These are phyloP conservation scores for Mallotus repandus DNA, from an alignment of 441 rosid genomes.

Conservation along the genomic window DNA sequence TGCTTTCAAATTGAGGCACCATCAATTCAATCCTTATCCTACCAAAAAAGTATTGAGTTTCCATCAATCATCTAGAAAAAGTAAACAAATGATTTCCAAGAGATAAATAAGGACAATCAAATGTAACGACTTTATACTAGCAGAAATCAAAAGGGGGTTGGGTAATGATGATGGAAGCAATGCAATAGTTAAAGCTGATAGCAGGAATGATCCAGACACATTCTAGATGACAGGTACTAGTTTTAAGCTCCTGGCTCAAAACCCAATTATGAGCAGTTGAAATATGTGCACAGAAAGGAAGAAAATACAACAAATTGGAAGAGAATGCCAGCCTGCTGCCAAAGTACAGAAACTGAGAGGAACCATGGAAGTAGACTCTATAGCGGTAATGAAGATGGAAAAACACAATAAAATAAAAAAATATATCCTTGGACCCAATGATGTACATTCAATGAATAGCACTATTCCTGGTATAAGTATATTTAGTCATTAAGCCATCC, in stretches of 20 bases:
- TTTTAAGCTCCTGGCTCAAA: neutral
- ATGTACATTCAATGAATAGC: no score
- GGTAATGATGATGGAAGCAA: neutral
- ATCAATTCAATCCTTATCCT: conserved; percentile 53
- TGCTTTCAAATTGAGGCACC: conserved; percentile 23
- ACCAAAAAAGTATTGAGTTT: conserved; percentile 14
- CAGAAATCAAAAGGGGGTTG: neutral
- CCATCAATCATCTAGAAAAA: conserved; percentile 7
- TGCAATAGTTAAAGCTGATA: neutral
- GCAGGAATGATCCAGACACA: neutral
- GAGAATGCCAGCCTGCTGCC: neutral
- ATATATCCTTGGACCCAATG: neutral
- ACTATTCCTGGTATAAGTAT: neutral
- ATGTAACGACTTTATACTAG: neutral
- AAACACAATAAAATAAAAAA: neutral
- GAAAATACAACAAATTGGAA: neutral
- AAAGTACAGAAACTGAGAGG: neutral
- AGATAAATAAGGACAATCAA: neutral
- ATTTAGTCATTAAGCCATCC: neutral
- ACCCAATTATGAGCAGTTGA: neutral
- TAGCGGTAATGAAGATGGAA: neutral
- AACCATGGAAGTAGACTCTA: neutral
- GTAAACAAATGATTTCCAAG: neutral
- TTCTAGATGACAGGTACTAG: neutral
- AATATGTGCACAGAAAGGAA: neutral